These are phyloP conservation scores for Miamiensis avidus DNA, from an alignment of 169 alveolate species.

Conservation along the genomic window DNA sequence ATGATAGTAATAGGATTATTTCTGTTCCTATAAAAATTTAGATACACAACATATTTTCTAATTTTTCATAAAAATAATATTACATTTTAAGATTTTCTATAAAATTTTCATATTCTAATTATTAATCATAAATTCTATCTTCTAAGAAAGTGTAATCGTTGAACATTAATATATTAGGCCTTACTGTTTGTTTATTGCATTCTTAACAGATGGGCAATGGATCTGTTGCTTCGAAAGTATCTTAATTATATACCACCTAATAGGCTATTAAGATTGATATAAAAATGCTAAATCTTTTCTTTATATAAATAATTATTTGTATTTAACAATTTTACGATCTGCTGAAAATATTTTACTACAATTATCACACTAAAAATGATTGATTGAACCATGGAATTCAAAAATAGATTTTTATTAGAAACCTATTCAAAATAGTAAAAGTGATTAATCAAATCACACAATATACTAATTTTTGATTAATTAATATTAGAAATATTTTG, in stretches of 20 bases:
- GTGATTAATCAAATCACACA: neutral
- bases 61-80: neutral
- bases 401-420: conserved; percentile 42
- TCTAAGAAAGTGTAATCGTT: conserved; percentile 50
- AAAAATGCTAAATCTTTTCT: neutral
- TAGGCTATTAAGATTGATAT: neutral
- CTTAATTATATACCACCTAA: neutral
- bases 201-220: conserved; percentile 54
- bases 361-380: conserved; percentile 48
- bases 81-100: neutral
- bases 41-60: neutral
- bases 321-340: conserved; percentile 22
- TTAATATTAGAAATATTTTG: no score
- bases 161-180: conserved; percentile 73
- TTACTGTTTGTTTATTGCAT: conserved; percentile 38
- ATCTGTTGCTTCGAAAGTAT: conserved; percentile 32
- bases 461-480: neutral
- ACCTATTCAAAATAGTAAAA: conserved; percentile 6
- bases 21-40: neutral
- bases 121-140: conserved; percentile 36
- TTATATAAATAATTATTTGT: neutral
- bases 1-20: neutral
- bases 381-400: conserved; percentile 70
- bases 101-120: conserved; percentile 2
- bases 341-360: conserved; percentile 23